These are phyloP conservation scores for Agaricus sinodeliciosus DNA, from an alignment of 768 basidiomycete species.

Conservation along the genomic window DNA sequence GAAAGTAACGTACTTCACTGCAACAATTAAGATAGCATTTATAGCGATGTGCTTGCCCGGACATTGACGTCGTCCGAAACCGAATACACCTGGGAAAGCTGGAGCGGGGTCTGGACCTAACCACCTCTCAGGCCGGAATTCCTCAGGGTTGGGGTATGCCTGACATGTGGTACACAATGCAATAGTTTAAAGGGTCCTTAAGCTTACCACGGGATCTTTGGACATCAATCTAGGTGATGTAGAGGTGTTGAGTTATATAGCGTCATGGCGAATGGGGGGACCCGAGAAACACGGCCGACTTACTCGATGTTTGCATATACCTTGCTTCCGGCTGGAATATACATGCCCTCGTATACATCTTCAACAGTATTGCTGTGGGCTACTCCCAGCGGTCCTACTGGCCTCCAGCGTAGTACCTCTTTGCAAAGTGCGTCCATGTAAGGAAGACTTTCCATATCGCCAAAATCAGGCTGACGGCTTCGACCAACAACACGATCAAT, in stretches of 20 bases:
- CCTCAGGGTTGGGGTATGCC: conserved; percentile 24
- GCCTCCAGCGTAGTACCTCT: conserved; percentile 11
- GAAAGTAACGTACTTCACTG: too few relatives aligned
- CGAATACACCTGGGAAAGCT: too few relatives aligned
- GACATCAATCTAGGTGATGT: too few relatives aligned
- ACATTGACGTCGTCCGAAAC: too few relatives aligned
- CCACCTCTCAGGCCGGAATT: conserved; percentile 24
- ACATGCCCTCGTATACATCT: conserved; percentile 11
- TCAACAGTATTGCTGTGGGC: conserved; percentile 13
- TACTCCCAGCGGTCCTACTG: conserved; percentile 7
- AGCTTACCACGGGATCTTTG: too few relatives aligned
- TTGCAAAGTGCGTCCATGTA: conserved; percentile 12
- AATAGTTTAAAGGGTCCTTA: conserved; percentile 16
- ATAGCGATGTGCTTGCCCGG: too few relatives aligned
- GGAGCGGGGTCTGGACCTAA: too few relatives aligned
- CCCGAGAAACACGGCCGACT: neutral
- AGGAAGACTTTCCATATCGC: conserved; percentile 9
- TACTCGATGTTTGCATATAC: neutral
- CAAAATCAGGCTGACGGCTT: conserved; percentile 11
- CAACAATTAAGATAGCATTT: too few relatives aligned
- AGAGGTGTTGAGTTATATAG: neutral
- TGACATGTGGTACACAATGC: conserved; percentile 20
- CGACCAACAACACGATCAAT: conserved; percentile 14
- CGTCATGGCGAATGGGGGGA: conserved; percentile 1
- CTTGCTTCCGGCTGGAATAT: neutral